phyloP scores from a whole-genome alignment of 1,284 basidiomycete genomes.

The Kwoniella shivajii region DNA sequence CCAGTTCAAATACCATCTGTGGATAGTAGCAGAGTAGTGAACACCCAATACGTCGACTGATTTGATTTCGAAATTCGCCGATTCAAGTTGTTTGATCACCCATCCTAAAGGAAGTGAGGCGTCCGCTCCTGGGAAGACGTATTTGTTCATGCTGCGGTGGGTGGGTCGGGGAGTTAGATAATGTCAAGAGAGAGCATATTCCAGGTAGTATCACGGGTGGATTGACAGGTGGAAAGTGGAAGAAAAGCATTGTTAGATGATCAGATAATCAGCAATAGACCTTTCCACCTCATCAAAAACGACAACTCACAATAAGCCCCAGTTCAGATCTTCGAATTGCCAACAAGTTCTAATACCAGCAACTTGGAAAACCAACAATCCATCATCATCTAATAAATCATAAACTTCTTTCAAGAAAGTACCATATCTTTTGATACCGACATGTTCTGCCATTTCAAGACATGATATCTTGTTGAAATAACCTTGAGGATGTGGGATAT shows the following conservation, averaged over 20 bases:
- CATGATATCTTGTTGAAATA: slow-evolving; percentile 93
- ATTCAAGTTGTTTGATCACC: slow-evolving; percentile 78
- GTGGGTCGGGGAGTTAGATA: neutral
- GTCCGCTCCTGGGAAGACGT: slow-evolving; percentile 97
- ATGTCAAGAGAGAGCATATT: too few relatives aligned
- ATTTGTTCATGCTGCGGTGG: slow-evolving; percentile 77
- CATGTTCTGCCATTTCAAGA: slow-evolving; percentile 99
- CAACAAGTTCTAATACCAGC: slow-evolving; percentile 89
- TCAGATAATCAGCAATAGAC: slow-evolving; percentile 13
- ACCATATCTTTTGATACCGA: slow-evolving; percentile 90
- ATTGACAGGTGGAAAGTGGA: neutral
- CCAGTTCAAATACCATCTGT: slow-evolving; percentile 96
- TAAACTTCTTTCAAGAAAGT: slow-evolving; percentile 90
- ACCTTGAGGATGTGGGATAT: slow-evolving; percentile 78
- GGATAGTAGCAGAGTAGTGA: slow-evolving; percentile 95
- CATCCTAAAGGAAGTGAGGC: slow-evolving; percentile 92
- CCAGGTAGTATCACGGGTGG: too few relatives aligned
- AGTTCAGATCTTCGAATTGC: slow-evolving; percentile 98
- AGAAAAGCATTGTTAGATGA: slow-evolving; percentile 67
- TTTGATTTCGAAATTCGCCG: slow-evolving; percentile 95
- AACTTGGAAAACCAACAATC: slow-evolving; percentile 93
- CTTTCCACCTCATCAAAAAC: too few relatives aligned
- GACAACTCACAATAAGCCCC: slow-evolving; percentile 61
- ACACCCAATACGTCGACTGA: slow-evolving; percentile 93
- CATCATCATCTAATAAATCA: slow-evolving; percentile 90